Conservation (phyloP, 192 early-diverging fungal species). For the Umbelopsis isabellina region DNA sequence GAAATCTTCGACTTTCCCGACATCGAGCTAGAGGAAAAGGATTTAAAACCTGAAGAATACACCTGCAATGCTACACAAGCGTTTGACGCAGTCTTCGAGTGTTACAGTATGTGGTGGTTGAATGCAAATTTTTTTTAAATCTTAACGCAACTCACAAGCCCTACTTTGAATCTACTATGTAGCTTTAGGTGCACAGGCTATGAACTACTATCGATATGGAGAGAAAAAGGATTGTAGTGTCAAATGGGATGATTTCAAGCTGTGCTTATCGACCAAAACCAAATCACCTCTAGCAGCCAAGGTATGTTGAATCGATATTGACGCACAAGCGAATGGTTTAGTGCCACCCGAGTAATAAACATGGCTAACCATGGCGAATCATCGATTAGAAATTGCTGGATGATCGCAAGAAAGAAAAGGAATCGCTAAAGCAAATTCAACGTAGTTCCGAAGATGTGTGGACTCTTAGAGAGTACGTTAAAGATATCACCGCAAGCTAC, state of each 20-base stretch:
- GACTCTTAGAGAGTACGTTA: slow-evolving; percentile 33
- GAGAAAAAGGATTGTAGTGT: slow-evolving; percentile 44
- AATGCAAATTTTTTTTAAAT: not conserved
- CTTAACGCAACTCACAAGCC: not conserved
- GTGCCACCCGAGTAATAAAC: not conserved
- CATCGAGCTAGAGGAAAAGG: slow-evolving; percentile 27
- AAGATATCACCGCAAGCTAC: not conserved
- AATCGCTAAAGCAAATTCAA: slow-evolving; percentile 1
- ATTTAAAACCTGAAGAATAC: slow-evolving; percentile 15
- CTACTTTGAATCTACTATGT: not conserved
- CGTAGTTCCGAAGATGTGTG: slow-evolving; percentile 53
- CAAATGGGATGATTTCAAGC: slow-evolving; percentile 49
- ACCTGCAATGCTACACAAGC: slow-evolving; percentile 36
- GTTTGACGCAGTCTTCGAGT: slow-evolving; percentile 34
- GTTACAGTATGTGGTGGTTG: slow-evolving; percentile 27
- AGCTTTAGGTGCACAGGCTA: slow-evolving; percentile 50
- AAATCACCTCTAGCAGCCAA: slow-evolving; percentile 45
- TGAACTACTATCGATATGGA: slow-evolving; percentile 55
- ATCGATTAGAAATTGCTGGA: slow-evolving; percentile 23
- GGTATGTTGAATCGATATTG: slow-evolving; percentile 25
- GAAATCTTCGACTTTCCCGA: slow-evolving; percentile 6
- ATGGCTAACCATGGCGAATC: not conserved
- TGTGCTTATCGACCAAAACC: slow-evolving; percentile 50
- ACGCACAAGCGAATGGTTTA: not conserved
- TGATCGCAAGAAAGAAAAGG: slow-evolving; percentile 24